Evolutionary conservation across 169 alveolate genomes (phyloP).

Genomic region (Eimeria tenella): DNA sequence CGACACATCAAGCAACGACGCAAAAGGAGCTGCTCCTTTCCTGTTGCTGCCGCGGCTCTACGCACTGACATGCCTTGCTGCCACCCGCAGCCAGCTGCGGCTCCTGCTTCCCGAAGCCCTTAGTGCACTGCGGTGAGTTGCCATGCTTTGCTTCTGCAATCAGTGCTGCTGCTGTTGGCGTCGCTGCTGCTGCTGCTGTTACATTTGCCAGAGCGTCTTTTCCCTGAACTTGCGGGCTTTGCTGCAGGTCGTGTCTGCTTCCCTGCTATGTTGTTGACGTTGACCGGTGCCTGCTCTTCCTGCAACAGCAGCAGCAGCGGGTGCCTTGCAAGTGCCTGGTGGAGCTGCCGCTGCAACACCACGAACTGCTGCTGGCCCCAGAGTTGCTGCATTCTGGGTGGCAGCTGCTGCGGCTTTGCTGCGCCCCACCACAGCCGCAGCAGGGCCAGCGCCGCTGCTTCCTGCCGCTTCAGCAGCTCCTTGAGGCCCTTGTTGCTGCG

Average conservation of each 20-base stretch:
- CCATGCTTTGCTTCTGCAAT: background rate
- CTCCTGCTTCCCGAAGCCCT: constrained; percentile 66
- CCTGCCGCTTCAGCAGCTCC: constrained; percentile 68
- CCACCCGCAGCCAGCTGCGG: constrained; percentile 62
- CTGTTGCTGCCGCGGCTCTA: constrained; percentile 69
- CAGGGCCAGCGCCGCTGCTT: background rate
- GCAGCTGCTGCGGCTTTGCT: constrained; percentile 64
- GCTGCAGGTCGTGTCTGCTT: constrained; percentile 64
- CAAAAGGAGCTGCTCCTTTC: constrained; percentile 55
- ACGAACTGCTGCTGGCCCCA: constrained; percentile 63
- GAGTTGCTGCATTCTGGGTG: constrained; percentile 66
- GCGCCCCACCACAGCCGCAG: constrained; percentile 46
- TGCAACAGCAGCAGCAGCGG: constrained; percentile 75
- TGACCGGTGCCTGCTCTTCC: constrained; percentile 42
- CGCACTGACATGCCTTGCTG: constrained; percentile 46
- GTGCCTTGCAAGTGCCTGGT: constrained; percentile 37
- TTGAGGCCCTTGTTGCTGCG: constrained; percentile 55
- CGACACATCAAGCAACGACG: background rate
- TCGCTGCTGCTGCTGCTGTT: constrained; percentile 32
- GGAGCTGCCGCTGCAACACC: constrained; percentile 66
- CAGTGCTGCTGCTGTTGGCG: background rate
- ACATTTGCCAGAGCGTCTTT: background rate
- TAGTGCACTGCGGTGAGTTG: constrained; percentile 68
- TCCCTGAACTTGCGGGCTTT: background rate
- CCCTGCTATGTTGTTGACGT: constrained; percentile 45